Conservation (phyloP, 306 rosid species). For the Medicago lupulina region DNA sequence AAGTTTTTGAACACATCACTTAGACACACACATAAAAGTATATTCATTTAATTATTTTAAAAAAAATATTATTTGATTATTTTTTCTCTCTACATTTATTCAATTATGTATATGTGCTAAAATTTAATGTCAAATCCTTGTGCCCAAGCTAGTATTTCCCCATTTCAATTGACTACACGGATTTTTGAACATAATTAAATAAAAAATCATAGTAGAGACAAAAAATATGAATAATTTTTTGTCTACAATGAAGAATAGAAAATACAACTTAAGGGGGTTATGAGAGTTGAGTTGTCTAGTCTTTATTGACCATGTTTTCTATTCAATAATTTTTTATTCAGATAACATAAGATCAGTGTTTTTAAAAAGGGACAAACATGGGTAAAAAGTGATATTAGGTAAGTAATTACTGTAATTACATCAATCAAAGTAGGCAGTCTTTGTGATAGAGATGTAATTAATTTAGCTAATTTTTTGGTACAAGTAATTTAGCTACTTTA, state of each 20-base stretch:
- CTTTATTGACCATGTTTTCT: background rate
- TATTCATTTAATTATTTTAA: too few relatives aligned
- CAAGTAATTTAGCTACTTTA: background rate
- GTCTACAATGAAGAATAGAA: background rate
- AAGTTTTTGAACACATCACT: too few relatives aligned
- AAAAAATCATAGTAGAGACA: background rate
- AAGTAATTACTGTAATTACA: constrained; percentile 10
- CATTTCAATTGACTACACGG: background rate
- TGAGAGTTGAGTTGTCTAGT: background rate
- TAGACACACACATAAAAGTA: too few relatives aligned
- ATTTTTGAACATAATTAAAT: background rate
- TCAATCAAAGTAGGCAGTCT: constrained; percentile 9
- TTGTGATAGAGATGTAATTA: background rate
- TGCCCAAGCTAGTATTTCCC: too few relatives aligned
- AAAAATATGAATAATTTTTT: background rate
- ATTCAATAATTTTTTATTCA: background rate
- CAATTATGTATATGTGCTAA: too few relatives aligned
- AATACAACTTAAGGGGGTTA: background rate
- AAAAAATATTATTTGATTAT: too few relatives aligned
- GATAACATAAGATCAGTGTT: background rate
- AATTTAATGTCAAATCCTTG: too few relatives aligned
- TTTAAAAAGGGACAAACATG: background rate
- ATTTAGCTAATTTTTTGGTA: background rate
- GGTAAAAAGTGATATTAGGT: background rate
- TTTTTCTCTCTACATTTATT: too few relatives aligned